phyloP scores from a whole-genome alignment of 108 stramenopile genomes.

The Fragilaria crotonensis region DNA sequence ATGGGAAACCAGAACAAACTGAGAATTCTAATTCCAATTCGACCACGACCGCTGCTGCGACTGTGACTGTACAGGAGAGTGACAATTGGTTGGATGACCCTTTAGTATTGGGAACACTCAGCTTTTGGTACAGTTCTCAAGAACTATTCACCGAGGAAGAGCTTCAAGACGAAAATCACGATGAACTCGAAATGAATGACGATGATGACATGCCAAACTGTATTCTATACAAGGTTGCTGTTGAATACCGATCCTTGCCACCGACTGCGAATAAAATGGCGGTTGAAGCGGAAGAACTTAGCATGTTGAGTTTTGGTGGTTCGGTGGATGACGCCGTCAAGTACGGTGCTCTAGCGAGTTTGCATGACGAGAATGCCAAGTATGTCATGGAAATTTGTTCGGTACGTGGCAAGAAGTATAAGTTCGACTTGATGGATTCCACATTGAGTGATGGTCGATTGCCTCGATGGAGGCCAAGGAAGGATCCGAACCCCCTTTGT shows the following conservation, averaged over 20 bases:
- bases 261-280: constrained; percentile 35
- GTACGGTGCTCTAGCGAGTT: constrained; percentile 40
- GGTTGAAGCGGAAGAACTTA: constrained; percentile 41
- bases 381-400: constrained; percentile 44
- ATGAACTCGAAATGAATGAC: not conserved
- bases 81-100: not conserved
- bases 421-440: constrained; percentile 47
- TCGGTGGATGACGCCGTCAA: constrained; percentile 55
- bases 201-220: constrained; percentile 10
- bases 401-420: constrained; percentile 48
- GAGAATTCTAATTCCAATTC: not conserved
- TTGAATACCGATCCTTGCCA: constrained; percentile 41
- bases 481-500: too few relatives aligned
- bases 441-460: constrained; percentile 43
- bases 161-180: not conserved
- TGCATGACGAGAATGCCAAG: constrained; percentile 46
- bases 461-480: too few relatives aligned
- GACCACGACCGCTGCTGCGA: not conserved
- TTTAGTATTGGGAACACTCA: not conserved
- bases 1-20: too few relatives aligned
- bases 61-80: not conserved
- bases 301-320: constrained; percentile 51
- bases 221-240: constrained; percentile 36
- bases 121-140: not conserved
- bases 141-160: not conserved